Percentiles rank a stretch among this genome's conserved stretches.
Evolutionary conservation across 441 rosid genomes (phyloP).

Genomic region (Aquilaria agallochum): DNA sequence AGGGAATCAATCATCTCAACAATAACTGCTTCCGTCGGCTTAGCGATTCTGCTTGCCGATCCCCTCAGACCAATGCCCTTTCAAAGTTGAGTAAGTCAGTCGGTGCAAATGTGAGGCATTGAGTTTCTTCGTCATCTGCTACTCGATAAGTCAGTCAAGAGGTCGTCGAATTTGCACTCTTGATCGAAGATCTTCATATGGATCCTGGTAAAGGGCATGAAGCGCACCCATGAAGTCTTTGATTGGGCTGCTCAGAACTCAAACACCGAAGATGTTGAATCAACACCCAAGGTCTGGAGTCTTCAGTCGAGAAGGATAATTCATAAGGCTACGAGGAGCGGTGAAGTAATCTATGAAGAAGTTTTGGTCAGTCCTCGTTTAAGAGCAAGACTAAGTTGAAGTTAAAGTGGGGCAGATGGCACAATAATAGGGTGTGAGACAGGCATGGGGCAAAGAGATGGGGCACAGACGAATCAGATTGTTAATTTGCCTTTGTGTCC

Average conservation of each 20-base stretch:
- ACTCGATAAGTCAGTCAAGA: conserved; percentile 23
- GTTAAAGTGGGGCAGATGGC: too few species aligned
- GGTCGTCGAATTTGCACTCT: conserved; percentile 24
- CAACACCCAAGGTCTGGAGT: conserved; percentile 53
- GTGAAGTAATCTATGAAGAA: too few species aligned
- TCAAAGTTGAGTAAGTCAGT: conserved; percentile 12
- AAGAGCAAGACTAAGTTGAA: too few species aligned
- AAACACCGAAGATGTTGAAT: conserved; percentile 27
- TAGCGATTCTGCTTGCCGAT: conserved; percentile 24
- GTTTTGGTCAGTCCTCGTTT: too few species aligned
- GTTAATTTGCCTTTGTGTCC: too few species aligned
- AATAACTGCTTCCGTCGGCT: conserved; percentile 47
- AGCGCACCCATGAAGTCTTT: conserved; percentile 17
- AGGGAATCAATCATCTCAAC: conserved; percentile 47
- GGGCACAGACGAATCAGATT: too few species aligned
- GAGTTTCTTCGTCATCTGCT: conserved; percentile 21
- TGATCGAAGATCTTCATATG: conserved; percentile 51
- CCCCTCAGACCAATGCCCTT: conserved; percentile 30
- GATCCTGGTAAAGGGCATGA: conserved; percentile 28
- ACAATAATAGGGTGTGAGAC: too few species aligned
- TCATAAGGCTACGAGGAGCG: conserved; percentile 18
- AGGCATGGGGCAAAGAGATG: too few species aligned
- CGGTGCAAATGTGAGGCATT: conserved; percentile 18
- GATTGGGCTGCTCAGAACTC: conserved; percentile 35
- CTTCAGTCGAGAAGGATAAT: conserved; percentile 51